Base-by-base conservation (phyloP, 2,329 filamentous ascomycete species). In the Colletotrichum godetiae region DNA sequence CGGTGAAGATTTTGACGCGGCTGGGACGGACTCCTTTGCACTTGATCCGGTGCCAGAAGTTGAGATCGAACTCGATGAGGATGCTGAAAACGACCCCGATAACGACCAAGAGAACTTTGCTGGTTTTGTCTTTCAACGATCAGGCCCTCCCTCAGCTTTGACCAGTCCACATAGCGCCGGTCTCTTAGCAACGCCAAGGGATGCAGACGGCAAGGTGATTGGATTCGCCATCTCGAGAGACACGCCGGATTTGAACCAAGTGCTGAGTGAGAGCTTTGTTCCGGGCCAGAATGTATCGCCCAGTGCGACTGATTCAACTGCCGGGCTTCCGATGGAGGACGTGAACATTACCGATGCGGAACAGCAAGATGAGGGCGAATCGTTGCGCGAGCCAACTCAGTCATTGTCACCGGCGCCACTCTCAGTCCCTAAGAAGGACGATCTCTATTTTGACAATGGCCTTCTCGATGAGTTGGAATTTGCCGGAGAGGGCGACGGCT, bases 391-490 rank as follows among this genome's bases (percentile, higher is more conserved):
- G 57, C 75, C 78, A 11, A 76, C 74, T 61, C 76, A 74, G 66
- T 76, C 76, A 42, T 52, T 77, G 24, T 67, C 70, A 2, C 72
- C 75, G 19, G 55, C 73, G 19, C 29, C 55, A 11, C 31, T 12
- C 12, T 33, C 46, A 3, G 33, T 24, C 5, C 60, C 49, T 11
- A 55, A 49, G 37, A 63, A 65, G 33, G 91, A 92, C 76, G 92
- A 94, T 75, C 83, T 94, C 35, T 94, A 94, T 79, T 94, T 92
- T 78, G 91, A 93, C 75, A 91, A 91, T 78, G 92, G 91, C 2
- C 81, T 89, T 78, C 67, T 80, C 0, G 82, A 84, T 56, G 83
- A 84, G 75, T 78, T 83, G 7, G 83, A 85, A 53, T 87, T 89
- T 76, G 84, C 86, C 84, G 69, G 84, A 86, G 62, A 88, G 71